phyloP scores from a whole-genome alignment of 208 protist genomes.

The Zelonia costaricensis region DNA sequence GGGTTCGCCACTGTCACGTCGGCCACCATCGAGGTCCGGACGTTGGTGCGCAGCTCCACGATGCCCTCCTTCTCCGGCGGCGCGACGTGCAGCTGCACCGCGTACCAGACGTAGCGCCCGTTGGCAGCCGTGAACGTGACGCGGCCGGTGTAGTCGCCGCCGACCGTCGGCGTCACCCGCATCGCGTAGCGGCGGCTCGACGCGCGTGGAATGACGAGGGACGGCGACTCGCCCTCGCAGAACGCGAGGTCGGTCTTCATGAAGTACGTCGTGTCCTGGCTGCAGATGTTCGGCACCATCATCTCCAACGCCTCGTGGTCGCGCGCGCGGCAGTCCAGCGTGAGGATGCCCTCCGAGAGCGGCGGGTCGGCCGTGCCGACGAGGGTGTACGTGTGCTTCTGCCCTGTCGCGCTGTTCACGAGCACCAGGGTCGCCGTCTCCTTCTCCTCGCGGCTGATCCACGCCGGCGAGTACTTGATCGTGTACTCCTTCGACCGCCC shows the following conservation, averaged over 20 bases:
- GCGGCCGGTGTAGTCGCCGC: slow-evolving; percentile 82
- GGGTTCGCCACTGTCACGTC: slow-evolving; percentile 91
- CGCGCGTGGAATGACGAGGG: slow-evolving; percentile 54
- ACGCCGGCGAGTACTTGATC: slow-evolving; percentile 85
- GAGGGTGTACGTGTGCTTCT: slow-evolving; percentile 88
- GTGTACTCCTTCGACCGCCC: slow-evolving; percentile 78
- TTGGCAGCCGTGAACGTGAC: slow-evolving; percentile 77
- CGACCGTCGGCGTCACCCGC: slow-evolving; percentile 67
- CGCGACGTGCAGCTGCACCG: slow-evolving; percentile 74
- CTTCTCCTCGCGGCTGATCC: slow-evolving; percentile 57
- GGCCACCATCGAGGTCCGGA: slow-evolving; percentile 82
- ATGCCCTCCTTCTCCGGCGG: slow-evolving; percentile 87
- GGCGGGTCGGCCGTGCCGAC: slow-evolving; percentile 85
- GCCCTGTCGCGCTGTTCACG: slow-evolving; percentile 79
- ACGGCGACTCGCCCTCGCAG: slow-evolving; percentile 58
- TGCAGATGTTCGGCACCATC: slow-evolving; percentile 76
- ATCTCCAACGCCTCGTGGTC: slow-evolving; percentile 53
- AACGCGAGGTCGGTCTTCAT: slow-evolving; percentile 90
- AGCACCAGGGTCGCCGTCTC: slow-evolving; percentile 78
- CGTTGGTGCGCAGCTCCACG: slow-evolving; percentile 75
- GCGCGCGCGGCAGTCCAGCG: slow-evolving; percentile 82
- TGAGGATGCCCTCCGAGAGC: slow-evolving; percentile 84
- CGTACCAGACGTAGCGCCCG: slow-evolving; percentile 92
- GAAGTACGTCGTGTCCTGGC: slow-evolving; percentile 63
- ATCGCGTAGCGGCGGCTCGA: slow-evolving; percentile 77